These are phyloP conservation scores for Arthrobotrys conoides DNA, from an alignment of 2,329 filamentous ascomycete species.

Conservation along the genomic window DNA sequence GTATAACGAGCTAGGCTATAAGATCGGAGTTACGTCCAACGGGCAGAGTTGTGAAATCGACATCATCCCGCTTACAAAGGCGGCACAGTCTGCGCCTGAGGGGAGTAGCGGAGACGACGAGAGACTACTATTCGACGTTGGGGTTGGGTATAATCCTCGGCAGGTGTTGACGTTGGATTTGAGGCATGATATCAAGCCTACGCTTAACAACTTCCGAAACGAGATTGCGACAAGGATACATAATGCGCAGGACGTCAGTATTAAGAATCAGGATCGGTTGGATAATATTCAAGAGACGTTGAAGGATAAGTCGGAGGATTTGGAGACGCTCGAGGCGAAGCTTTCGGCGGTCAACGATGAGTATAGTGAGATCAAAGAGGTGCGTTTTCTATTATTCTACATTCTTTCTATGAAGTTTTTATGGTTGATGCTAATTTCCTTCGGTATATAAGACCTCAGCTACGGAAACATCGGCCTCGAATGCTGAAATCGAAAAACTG, in stretches of 20 bases:
- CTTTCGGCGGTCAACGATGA: constrained; percentile 91
- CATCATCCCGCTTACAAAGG: constrained; percentile 71
- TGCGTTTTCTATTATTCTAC: constrained; percentile 63
- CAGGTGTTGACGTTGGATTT: constrained; percentile 92
- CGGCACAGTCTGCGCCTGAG: constrained; percentile 70
- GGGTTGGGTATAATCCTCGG: constrained; percentile 88
- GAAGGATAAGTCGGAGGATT: constrained; percentile 92
- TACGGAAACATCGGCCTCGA: constrained; percentile 87
- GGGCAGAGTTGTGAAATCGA: constrained; percentile 87
- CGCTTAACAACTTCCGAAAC: constrained; percentile 83
- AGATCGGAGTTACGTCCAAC: constrained; percentile 91
- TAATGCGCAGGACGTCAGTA: constrained; percentile 85
- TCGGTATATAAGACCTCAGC: constrained; percentile 73
- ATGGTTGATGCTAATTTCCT: constrained; percentile 11
- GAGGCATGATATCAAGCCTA: constrained; percentile 83
- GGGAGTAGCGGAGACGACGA: constrained; percentile 73
- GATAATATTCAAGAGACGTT: constrained; percentile 97
- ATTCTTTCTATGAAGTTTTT: background rate
- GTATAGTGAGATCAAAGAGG: constrained; percentile 92
- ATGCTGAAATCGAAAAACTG: constrained; percentile 98
- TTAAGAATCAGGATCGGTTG: constrained; percentile 93
- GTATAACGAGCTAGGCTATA: constrained; percentile 95
- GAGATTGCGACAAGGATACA: constrained; percentile 92
- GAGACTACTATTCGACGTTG: constrained; percentile 83
- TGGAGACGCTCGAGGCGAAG: constrained; percentile 90